Percentiles rank a stretch among this genome's conserved stretches.
Conservation (phyloP, 768 basidiomycete genomes). For the Suillus plorans region DNA sequence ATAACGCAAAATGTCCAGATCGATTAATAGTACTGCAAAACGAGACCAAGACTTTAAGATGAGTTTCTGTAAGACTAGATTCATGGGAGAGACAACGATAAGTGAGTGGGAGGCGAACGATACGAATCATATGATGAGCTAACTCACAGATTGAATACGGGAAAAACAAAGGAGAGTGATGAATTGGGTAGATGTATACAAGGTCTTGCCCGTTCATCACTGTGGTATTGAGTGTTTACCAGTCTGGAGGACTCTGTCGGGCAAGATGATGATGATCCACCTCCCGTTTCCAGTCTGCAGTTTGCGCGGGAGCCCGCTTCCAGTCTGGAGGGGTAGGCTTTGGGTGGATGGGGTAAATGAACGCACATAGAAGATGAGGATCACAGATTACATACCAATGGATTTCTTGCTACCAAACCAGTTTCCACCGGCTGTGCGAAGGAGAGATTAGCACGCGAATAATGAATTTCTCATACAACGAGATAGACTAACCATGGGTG, state of each 20-base stretch:
- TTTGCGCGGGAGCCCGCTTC: neutral
- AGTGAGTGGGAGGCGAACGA: neutral
- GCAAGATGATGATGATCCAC: too few relatives aligned
- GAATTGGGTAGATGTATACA: neutral
- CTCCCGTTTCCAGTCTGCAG: too few relatives aligned
- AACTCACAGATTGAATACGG: neutral
- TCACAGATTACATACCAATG: neutral
- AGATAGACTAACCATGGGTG: conserved; percentile 1
- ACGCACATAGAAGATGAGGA: neutral
- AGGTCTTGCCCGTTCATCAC: neutral
- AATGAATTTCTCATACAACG: neutral
- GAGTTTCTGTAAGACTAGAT: neutral
- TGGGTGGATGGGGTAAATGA: neutral
- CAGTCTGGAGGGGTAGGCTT: neutral
- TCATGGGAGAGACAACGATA: neutral
- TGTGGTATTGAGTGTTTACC: neutral
- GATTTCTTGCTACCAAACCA: neutral
- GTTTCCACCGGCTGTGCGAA: neutral
- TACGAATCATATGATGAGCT: too few relatives aligned
- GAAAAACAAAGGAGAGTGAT: neutral
- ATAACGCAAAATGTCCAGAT: neutral
- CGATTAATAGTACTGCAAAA: neutral
- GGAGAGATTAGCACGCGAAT: neutral
- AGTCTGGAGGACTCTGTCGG: neutral
- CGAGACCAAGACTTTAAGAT: neutral